Evolutionary conservation across 2,329 filamentous ascomycete genomes (phyloP).

Genomic region (Diaporthe vexans): DNA sequence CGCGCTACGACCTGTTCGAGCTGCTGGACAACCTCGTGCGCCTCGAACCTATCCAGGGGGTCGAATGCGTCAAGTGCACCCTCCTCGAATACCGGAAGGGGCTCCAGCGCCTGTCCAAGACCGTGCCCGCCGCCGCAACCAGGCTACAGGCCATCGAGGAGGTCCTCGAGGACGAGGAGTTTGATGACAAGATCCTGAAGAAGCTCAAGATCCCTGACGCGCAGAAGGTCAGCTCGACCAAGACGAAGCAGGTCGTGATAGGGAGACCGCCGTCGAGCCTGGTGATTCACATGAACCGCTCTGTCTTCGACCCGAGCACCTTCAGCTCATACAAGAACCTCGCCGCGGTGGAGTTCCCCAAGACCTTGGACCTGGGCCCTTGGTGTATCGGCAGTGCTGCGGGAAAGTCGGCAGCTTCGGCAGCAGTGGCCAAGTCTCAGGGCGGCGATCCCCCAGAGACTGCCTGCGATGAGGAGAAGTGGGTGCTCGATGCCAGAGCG

Average conservation of each 20-base stretch:
- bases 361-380: constrained; percentile 79
- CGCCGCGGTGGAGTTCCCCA: constrained; percentile 83
- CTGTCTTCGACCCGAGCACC: constrained; percentile 87
- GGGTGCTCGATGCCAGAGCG: constrained; percentile 75
- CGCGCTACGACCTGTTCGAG: constrained; percentile 79
- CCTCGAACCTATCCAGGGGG: constrained; percentile 87
- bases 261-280: constrained; percentile 85
- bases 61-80: constrained; percentile 93
- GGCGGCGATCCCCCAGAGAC: constrained; percentile 45
- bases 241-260: constrained; percentile 90
- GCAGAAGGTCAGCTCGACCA: constrained; percentile 81
- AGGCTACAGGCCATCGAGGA: constrained; percentile 77
- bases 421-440: constrained; percentile 27
- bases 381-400: constrained; percentile 82
- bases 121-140: constrained; percentile 63
- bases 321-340: constrained; percentile 87
- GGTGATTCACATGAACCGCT: constrained; percentile 90
- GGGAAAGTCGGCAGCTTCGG: constrained; percentile 37
- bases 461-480: constrained; percentile 68
- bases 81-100: constrained; percentile 71
- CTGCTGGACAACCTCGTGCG: constrained; percentile 88
- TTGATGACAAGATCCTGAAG: constrained; percentile 77
- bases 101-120: constrained; percentile 64
- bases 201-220: constrained; percentile 77
- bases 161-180: constrained; percentile 84